These are phyloP conservation scores for Penicillium hordei DNA, from an alignment of 2,329 filamentous ascomycete genomes.

Conservation along the genomic window DNA sequence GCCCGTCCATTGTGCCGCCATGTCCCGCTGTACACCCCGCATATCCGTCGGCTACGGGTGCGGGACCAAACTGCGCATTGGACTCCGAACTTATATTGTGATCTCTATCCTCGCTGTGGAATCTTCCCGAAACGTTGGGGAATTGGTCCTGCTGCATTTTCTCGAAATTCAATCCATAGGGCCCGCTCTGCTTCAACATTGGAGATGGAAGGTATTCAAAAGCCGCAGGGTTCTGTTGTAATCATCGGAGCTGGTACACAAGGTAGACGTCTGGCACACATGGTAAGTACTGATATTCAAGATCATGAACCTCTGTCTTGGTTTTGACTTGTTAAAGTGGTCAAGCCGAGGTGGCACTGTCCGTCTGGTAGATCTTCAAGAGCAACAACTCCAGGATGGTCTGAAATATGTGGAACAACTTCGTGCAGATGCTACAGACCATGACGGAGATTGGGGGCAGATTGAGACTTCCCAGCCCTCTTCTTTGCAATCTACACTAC, in stretches of 20 bases:
- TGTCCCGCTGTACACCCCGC: neutral
- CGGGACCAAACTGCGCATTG: neutral
- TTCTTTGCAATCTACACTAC: slow-evolving; percentile 22
- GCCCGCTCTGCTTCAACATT: neutral
- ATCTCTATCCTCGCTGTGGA: too few species aligned
- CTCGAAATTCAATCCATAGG: neutral
- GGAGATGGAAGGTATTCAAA: neutral
- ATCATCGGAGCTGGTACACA: slow-evolving; percentile 37
- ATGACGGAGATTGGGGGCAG: slow-evolving; percentile 23
- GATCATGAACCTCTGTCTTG: neutral
- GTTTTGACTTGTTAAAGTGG: slow-evolving; percentile 27
- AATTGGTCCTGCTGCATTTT: neutral
- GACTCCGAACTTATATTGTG: neutral
- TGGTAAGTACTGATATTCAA: slow-evolving; percentile 26
- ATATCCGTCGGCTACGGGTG: neutral
- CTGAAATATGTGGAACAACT: slow-evolving; percentile 31
- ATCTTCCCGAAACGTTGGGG: neutral
- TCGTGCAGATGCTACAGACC: slow-evolving; percentile 13
- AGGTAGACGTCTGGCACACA: slow-evolving; percentile 38
- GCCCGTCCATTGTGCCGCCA: neutral
- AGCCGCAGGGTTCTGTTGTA: neutral
- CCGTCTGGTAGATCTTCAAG: slow-evolving; percentile 32
- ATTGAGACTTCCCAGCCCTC: slow-evolving; percentile 23
- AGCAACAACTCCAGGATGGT: slow-evolving; percentile 30
- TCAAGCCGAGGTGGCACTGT: slow-evolving; percentile 35